These are phyloP conservation scores for Debaryomyces subglobosus DNA, from an alignment of 1,139 yeast species.

Conservation along the genomic window DNA sequence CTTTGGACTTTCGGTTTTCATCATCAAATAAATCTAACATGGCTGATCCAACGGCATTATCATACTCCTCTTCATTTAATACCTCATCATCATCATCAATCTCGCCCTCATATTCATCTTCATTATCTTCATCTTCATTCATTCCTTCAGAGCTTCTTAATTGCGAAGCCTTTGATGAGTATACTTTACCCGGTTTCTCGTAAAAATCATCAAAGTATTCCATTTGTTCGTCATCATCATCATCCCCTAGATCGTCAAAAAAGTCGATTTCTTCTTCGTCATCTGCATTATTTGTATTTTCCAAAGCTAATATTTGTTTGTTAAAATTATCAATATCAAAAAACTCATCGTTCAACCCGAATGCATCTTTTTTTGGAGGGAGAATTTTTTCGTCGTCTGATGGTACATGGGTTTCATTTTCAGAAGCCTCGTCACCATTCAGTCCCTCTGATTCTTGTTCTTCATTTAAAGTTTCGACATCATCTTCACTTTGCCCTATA, in stretches of 20 bases:
- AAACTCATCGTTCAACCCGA: constrained; percentile 81
- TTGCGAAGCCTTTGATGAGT: constrained; percentile 21
- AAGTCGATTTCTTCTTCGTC: constrained; percentile 60
- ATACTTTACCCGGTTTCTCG: constrained; percentile 48
- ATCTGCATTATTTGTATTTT: constrained; percentile 52
- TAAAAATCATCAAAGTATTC: constrained; percentile 77
- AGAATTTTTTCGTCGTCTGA: constrained; percentile 20
- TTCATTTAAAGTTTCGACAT: constrained; percentile 12
- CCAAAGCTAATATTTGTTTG: constrained; percentile 75
- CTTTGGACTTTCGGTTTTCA: constrained; percentile 39
- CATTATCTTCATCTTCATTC: constrained; percentile 38
- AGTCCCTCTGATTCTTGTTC: constrained; percentile 16
- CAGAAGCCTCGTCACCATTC: constrained; percentile 20
- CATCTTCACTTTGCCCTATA: constrained; percentile 21
- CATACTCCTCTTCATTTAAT: constrained; percentile 49
- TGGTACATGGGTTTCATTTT: constrained; percentile 17
- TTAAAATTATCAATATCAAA: constrained; percentile 87
- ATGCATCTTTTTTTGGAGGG: constrained; percentile 45
- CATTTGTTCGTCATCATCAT: constrained; percentile 62
- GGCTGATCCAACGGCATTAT: constrained; percentile 57
- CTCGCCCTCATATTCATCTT: constrained; percentile 37
- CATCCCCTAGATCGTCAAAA: constrained; percentile 58
- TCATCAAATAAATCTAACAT: constrained; percentile 65
- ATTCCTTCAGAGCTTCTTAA: constrained; percentile 17
- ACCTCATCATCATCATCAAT: constrained; percentile 39